Evolutionary conservation across 139 green algal species (phyloP).

Genomic region (Monoraphidium neglectum): DNA sequence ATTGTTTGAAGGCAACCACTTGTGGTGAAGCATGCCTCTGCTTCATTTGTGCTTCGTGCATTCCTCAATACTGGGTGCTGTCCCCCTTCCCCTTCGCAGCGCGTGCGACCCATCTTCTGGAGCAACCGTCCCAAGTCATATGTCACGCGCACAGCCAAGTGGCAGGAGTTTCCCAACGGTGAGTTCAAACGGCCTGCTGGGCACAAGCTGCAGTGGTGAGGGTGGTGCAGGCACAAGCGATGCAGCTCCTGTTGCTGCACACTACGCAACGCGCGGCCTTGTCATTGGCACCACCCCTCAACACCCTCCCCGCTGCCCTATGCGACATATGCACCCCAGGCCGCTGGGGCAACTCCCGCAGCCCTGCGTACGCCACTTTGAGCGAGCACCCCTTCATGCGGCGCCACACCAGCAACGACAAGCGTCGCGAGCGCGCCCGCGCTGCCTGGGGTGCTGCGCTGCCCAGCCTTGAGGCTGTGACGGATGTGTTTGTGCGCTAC

Average conservation of each 20-base stretch:
- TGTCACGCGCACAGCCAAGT: constrained; percentile 72
- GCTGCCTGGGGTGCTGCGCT: constrained; percentile 55
- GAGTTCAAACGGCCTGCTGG: no score
- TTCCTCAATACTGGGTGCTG: no score
- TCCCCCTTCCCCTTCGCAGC: constrained; percentile 45
- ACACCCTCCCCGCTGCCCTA: background rate
- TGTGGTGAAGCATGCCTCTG: no score
- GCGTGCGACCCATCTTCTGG: constrained; percentile 87
- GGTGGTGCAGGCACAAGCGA: no score
- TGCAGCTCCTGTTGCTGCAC: no score
- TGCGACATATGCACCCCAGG: background rate
- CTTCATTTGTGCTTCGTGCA: no score
- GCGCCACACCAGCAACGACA: constrained; percentile 58
- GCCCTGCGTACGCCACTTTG: constrained; percentile 65
- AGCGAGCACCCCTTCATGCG: constrained; percentile 71
- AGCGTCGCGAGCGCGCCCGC: constrained; percentile 51
- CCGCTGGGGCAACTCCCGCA: constrained; percentile 54
- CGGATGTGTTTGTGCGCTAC: constrained; percentile 68
- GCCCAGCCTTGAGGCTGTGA: constrained; percentile 55
- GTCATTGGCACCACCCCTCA: background rate
- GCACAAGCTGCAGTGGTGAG: no score
- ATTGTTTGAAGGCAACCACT: no score
- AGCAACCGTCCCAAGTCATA: constrained; percentile 78
- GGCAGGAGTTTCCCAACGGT: constrained; percentile 67
- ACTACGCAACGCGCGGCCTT: no score